phyloP scores from a whole-genome alignment of 495 filamentous ascomycete genomes.

The Halenospora varia region DNA sequence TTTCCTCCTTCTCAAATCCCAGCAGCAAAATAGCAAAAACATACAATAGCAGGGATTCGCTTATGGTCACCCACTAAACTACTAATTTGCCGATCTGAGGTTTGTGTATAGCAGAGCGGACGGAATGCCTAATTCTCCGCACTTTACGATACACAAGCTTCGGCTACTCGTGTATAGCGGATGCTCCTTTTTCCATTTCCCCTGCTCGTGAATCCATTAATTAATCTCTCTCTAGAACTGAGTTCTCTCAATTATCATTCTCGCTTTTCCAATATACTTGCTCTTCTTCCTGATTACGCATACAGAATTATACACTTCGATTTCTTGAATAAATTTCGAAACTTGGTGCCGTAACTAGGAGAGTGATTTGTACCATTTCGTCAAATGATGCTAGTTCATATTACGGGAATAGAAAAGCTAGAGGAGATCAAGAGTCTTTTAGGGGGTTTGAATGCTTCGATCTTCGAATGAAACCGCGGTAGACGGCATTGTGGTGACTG shows the following conservation, averaged over 20 bases:
- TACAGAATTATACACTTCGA: neutral
- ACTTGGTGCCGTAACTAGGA: neutral
- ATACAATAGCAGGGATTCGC: conserved; percentile 34
- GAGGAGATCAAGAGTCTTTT: too few relatives aligned
- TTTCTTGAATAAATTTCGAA: neutral
- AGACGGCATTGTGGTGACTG: too few relatives aligned
- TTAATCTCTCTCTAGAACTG: neutral
- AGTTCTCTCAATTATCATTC: neutral
- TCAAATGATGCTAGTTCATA: neutral
- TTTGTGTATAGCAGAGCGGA: conserved; percentile 32
- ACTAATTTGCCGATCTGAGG: conserved; percentile 30
- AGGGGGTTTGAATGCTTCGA: too few relatives aligned
- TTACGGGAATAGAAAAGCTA: neutral
- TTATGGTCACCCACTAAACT: conserved; percentile 35
- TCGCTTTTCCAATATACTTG: neutral
- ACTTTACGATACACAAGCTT: conserved; percentile 14
- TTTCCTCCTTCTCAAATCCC: too few relatives aligned
- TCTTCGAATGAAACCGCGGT: too few relatives aligned
- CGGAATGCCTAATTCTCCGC: conserved; percentile 22
- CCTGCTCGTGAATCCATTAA: neutral
- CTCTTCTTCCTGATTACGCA: neutral
- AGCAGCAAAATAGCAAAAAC: conserved; percentile 26
- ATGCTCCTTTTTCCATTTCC: neutral
- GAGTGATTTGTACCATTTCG: neutral
- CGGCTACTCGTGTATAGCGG: too few relatives aligned